phyloP scores from a whole-genome alignment of 495 filamentous ascomycete species.

The Pyrenula aspistea region DNA sequence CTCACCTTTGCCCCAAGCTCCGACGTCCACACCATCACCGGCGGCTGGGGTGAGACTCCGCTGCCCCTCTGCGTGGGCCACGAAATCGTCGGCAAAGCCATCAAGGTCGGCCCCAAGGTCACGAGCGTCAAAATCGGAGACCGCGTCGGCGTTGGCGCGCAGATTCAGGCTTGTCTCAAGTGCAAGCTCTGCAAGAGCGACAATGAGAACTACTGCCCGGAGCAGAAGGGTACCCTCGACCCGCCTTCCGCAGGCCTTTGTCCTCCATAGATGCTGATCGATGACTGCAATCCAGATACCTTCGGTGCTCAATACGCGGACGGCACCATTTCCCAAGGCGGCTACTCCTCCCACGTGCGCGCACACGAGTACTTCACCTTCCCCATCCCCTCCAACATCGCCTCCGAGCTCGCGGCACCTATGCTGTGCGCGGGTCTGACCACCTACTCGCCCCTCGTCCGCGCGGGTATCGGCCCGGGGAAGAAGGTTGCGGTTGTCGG shows the following conservation, averaged over 20 bases:
- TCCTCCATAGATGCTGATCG: neutral
- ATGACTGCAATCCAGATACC: slow-evolving; percentile 33
- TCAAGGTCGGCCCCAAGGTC: slow-evolving; percentile 59
- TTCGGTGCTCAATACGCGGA: slow-evolving; percentile 56
- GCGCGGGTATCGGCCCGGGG: slow-evolving; percentile 61
- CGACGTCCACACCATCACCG: slow-evolving; percentile 64
- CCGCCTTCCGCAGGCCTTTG: neutral
- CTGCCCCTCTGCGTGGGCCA: slow-evolving; percentile 65
- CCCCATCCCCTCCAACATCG: slow-evolving; percentile 65
- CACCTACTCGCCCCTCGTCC: slow-evolving; percentile 63
- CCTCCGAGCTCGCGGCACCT: slow-evolving; percentile 57
- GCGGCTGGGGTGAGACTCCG: slow-evolving; percentile 61
- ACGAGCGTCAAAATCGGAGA: slow-evolving; percentile 58
- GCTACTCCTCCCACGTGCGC: slow-evolving; percentile 58
- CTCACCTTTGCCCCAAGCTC: slow-evolving; percentile 13
- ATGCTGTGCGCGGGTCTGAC: slow-evolving; percentile 89
- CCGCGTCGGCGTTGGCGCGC: slow-evolving; percentile 70
- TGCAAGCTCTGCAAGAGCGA: slow-evolving; percentile 56
- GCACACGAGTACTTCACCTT: slow-evolving; percentile 63
- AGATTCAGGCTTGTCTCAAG: slow-evolving; percentile 59
- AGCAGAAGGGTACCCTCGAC: slow-evolving; percentile 20
- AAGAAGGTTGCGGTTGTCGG: slow-evolving; percentile 75
- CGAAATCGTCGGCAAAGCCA: slow-evolving; percentile 60
- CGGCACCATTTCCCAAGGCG: slow-evolving; percentile 51
- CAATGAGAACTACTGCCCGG: slow-evolving; percentile 72